Percentiles rank a stretch among this genome's conserved stretches.
Conservation (phyloP, 495 filamentous ascomycete genomes). For the Lasiosphaeriaceae sp. region DNA sequence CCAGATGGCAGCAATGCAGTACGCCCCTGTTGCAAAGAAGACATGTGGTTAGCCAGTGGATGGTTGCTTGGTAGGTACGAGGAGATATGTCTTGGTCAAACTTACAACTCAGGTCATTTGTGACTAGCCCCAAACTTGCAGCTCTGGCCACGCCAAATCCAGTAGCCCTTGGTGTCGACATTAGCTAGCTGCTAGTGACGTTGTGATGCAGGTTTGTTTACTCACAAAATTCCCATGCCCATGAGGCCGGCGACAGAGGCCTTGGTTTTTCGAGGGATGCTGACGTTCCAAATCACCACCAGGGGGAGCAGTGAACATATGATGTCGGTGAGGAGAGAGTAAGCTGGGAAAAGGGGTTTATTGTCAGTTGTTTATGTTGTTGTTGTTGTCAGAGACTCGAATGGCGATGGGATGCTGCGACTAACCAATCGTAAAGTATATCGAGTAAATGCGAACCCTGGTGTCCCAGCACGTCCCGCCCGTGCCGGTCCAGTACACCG, state of each 20-base stretch:
- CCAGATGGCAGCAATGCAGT: constrained; percentile 26
- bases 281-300: constrained; percentile 22
- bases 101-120: too few relatives aligned
- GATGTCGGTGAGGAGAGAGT: constrained; percentile 27
- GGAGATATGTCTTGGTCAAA: too few relatives aligned
- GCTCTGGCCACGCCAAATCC: too few relatives aligned
- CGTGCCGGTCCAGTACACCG: constrained; percentile 18
- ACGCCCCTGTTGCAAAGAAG: constrained; percentile 8
- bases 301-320: constrained; percentile 26
- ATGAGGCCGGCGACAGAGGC: constrained; percentile 19
- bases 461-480: constrained; percentile 17
- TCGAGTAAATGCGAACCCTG: constrained; percentile 23
- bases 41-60: too few relatives aligned
- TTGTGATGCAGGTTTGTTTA: neutral
- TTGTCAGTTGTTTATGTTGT: neutral
- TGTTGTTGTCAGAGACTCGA: neutral
- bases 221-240: constrained; percentile 17
- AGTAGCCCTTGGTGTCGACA: too few relatives aligned
- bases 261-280: constrained; percentile 19
- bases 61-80: too few relatives aligned
- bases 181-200: neutral
- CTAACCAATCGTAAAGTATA: constrained; percentile 26
- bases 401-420: neutral
- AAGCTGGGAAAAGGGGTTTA: constrained; percentile 11
- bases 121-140: too few relatives aligned